These are phyloP conservation scores for Fusarium guadeloupense DNA, from an alignment of 2,329 filamentous ascomycete species.

Conservation along the genomic window DNA sequence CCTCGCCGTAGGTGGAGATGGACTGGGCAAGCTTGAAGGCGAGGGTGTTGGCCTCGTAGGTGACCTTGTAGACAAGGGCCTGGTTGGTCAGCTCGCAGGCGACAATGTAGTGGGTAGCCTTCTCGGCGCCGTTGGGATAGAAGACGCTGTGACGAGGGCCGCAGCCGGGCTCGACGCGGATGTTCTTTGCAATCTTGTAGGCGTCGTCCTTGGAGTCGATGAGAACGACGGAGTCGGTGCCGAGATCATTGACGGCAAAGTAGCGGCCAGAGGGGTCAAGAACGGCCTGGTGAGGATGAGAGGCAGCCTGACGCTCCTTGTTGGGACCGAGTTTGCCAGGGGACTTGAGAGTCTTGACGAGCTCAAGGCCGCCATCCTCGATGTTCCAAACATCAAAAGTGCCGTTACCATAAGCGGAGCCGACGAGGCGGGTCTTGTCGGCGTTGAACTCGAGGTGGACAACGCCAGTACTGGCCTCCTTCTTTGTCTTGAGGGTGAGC, in stretches of 20 bases:
- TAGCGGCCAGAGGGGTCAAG: slow-evolving; percentile 60
- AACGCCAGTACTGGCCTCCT: slow-evolving; percentile 53
- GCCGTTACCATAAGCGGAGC: slow-evolving; percentile 54
- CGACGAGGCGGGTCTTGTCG: slow-evolving; percentile 56
- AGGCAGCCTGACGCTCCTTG: slow-evolving; percentile 45
- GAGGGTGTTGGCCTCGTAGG: slow-evolving; percentile 50
- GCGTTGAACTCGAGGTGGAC: slow-evolving; percentile 59
- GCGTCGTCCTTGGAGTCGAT: slow-evolving; percentile 55
- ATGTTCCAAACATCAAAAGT: slow-evolving; percentile 59
- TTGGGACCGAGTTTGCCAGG: slow-evolving; percentile 48
- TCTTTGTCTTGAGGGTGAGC: slow-evolving; percentile 43
- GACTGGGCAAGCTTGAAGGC: slow-evolving; percentile 49
- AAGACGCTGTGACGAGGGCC: slow-evolving; percentile 63
- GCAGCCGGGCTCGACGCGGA: slow-evolving; percentile 49
- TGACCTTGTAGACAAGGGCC: slow-evolving; percentile 54
- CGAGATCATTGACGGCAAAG: slow-evolving; percentile 60
- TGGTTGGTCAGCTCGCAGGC: slow-evolving; percentile 58
- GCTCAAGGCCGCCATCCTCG: slow-evolving; percentile 47
- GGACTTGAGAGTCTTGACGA: slow-evolving; percentile 52
- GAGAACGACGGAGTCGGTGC: slow-evolving; percentile 58
- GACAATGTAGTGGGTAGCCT: slow-evolving; percentile 57
- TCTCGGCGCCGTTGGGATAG: slow-evolving; percentile 47
- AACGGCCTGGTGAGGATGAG: slow-evolving; percentile 59
- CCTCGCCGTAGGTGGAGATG: slow-evolving; percentile 54
- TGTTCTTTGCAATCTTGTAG: slow-evolving; percentile 50